Conservation (phyloP, 2,329 filamentous ascomycete species). For the Sporothrix phasma region DNA sequence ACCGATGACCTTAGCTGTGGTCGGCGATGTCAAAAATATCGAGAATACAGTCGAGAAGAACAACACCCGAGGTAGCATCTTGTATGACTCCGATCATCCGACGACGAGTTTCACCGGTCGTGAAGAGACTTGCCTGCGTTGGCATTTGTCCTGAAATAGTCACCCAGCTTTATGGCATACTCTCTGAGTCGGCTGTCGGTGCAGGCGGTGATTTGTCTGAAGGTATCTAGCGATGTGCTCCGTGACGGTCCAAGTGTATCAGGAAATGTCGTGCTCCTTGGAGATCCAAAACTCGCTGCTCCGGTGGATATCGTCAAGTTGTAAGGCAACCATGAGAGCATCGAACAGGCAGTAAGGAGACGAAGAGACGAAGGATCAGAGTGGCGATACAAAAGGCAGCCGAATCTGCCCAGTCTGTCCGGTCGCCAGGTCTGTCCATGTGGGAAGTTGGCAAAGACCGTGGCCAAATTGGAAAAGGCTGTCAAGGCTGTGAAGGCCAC, state of each 20-base stretch:
- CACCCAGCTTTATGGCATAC: not conserved
- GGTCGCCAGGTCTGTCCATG: too few relatives aligned
- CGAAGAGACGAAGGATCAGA: not conserved
- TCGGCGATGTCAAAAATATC: not conserved
- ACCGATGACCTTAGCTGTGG: conserved; percentile 14
- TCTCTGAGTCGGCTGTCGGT: not conserved
- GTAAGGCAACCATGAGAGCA: too few relatives aligned
- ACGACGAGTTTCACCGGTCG: not conserved
- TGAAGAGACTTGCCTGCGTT: not conserved
- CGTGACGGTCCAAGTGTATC: too few relatives aligned
- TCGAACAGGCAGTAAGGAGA: not conserved
- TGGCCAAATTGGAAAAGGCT: not conserved
- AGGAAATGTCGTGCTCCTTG: not conserved
- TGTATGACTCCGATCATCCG: conserved; percentile 5
- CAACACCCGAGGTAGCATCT: conserved; percentile 5
- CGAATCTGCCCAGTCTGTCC: not conserved
- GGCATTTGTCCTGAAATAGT: not conserved
- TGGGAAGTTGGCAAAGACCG: too few relatives aligned
- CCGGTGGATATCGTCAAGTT: not conserved
- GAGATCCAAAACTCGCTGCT: too few relatives aligned
- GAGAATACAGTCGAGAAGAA: conserved; percentile 18
- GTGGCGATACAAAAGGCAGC: not conserved
- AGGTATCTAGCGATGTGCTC: not conserved
- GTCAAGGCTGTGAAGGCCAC: not conserved
- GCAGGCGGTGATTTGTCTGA: not conserved